Evolutionary conservation across 352 stramenopile genomes (phyloP).

Genomic region (Globisporangium solare): DNA sequence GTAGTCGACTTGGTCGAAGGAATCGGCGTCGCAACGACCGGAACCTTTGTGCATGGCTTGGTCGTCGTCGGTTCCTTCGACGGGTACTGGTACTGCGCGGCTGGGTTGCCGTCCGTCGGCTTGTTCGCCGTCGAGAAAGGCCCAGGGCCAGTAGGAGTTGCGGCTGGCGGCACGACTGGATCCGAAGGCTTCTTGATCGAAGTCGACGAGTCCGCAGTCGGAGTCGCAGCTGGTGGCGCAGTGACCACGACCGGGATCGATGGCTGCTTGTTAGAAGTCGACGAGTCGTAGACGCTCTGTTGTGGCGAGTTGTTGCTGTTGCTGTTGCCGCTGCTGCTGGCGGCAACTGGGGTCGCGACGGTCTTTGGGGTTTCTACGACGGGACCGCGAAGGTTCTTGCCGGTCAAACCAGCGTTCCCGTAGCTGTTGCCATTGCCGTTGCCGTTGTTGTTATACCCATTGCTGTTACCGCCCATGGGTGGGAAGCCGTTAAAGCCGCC

Average conservation of each 20-base stretch:
- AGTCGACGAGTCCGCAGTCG: too few species aligned
- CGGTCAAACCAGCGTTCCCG: not conserved
- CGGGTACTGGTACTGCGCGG: constrained; percentile 13
- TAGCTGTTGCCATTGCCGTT: constrained; percentile 3
- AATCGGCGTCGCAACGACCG: not conserved
- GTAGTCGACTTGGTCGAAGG: constrained; percentile 5
- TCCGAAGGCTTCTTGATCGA: too few species aligned
- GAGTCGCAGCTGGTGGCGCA: not conserved
- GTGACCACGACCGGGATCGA: not conserved
- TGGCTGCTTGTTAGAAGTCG: constrained; percentile 9
- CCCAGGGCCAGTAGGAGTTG: not conserved
- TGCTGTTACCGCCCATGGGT: constrained; percentile 4
- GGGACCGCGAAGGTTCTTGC: constrained; percentile 13
- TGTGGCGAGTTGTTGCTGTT: constrained; percentile 15
- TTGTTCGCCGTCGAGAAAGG: not conserved
- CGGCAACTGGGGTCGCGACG: not conserved
- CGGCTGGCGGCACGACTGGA: not conserved
- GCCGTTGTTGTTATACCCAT: not conserved
- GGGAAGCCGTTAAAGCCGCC: constrained; percentile 6
- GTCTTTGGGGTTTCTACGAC: constrained; percentile 2
- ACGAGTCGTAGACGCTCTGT: constrained; percentile 13
- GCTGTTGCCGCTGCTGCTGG: constrained; percentile 2
- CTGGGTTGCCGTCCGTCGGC: constrained; percentile 5
- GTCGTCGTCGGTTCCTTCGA: constrained; percentile 11
- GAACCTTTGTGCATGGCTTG: constrained; percentile 13